These are phyloP conservation scores for Saccharomycopsis microspora DNA, from an alignment of 805 yeast species.

Conservation along the genomic window DNA sequence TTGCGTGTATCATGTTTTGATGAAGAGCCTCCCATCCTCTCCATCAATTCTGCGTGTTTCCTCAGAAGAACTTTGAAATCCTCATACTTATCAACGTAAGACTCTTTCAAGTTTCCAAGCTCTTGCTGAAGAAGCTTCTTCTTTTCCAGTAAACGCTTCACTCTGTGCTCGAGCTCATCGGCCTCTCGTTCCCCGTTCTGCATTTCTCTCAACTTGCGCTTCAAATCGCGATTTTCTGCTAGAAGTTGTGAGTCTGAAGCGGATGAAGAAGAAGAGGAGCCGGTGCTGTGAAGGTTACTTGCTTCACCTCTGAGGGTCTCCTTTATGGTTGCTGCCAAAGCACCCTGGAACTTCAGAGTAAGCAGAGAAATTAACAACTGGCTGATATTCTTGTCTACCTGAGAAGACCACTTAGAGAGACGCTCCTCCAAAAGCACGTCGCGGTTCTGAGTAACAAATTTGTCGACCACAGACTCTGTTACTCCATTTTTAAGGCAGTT, in stretches of 20 bases:
- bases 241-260: neutral
- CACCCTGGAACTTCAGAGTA: constrained; percentile 12
- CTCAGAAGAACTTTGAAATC: constrained; percentile 5
- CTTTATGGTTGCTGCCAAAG: constrained; percentile 7
- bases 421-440: constrained; percentile 5
- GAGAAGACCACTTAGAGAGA: constrained; percentile 8
- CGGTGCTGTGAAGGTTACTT: no score
- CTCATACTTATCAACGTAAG: constrained; percentile 3
- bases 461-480: constrained; percentile 5
- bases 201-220: neutral
- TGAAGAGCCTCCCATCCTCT: neutral
- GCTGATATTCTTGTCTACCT: constrained; percentile 15
- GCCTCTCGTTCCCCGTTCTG: neutral
- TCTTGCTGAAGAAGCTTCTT: constrained; percentile 3
- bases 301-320: neutral
- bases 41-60: constrained; percentile 3
- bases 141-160: neutral
- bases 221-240: neutral
- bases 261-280: no score
- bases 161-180: neutral
- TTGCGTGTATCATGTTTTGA: no score
- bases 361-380: constrained; percentile 10
- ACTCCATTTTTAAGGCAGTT: constrained; percentile 2
- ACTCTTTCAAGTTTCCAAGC: constrained; percentile 2
- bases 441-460: constrained; percentile 9